These are phyloP conservation scores for Cyclostephanos tholiformis DNA, from an alignment of 108 stramenopile genomes.

Conservation along the genomic window DNA sequence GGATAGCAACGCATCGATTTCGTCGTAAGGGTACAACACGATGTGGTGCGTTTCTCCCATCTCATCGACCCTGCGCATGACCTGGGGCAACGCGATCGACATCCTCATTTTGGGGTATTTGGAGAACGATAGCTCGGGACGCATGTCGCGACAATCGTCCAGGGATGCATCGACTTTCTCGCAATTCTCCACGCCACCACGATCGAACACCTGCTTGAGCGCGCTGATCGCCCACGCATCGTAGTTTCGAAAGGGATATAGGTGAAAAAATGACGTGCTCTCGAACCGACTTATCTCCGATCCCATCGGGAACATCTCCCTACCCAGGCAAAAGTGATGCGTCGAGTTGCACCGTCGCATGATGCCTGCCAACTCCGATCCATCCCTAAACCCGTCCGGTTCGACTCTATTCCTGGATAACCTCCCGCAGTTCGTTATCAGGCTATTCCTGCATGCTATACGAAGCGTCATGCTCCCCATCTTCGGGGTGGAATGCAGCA, in stretches of 20 bases:
- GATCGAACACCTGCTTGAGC: neutral
- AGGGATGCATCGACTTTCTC: neutral
- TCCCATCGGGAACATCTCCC: neutral
- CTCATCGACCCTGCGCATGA: neutral
- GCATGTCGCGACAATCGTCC: neutral
- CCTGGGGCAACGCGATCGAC: neutral
- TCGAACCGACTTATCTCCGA: neutral
- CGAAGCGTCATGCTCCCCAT: slow-evolving; percentile 15
- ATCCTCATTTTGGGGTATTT: neutral
- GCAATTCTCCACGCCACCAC: neutral
- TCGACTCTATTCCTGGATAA: neutral
- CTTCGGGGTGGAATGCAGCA: slow-evolving; percentile 1
- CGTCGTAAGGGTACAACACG: neutral
- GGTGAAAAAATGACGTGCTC: neutral
- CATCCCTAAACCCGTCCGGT: neutral
- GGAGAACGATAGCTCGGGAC: neutral
- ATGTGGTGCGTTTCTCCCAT: neutral
- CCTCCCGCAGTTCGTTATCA: neutral
- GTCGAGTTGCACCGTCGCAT: neutral
- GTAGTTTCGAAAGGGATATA: slow-evolving; percentile 1
- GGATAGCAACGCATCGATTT: neutral
- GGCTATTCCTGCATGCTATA: neutral
- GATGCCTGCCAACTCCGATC: neutral
- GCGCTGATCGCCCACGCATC: neutral
- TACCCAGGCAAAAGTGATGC: slow-evolving; percentile 2